Evolutionary conservation across 2,329 filamentous ascomycete species (phyloP).

Genomic region (Scytalidium sp.): DNA sequence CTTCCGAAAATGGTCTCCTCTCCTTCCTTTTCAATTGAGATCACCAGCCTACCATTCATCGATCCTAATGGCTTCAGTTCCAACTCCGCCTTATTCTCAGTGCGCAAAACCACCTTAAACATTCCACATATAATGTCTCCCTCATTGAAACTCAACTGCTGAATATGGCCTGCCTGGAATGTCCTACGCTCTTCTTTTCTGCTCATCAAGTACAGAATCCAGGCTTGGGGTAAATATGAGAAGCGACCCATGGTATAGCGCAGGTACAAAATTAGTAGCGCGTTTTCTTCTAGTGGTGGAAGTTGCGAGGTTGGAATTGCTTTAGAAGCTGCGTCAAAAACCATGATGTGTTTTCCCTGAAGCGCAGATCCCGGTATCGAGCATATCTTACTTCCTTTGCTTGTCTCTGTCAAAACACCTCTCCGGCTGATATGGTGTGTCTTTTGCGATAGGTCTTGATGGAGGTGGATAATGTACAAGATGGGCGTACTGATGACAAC

Average conservation of each 20-base stretch:
- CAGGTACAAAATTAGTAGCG: conserved; percentile 3
- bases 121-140: not conserved
- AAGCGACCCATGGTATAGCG: conserved; percentile 4
- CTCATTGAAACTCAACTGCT: not conserved
- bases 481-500: not conserved
- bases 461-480: not conserved
- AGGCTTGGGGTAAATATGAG: conserved; percentile 3
- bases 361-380: not conserved
- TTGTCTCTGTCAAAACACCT: not conserved
- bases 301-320: not conserved
- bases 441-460: not conserved
- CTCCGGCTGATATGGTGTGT: not conserved
- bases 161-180: conserved; percentile 1
- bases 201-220: not conserved
- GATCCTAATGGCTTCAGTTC: not conserved
- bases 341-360: not conserved
- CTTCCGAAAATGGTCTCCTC: not conserved
- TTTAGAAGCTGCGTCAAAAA: not conserved
- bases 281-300: not conserved
- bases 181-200: not conserved
- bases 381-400: not conserved
- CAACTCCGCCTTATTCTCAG: conserved; percentile 3
- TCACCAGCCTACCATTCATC: not conserved
- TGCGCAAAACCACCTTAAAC: not conserved
- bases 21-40: not conserved